Evolutionary conservation across 2,329 filamentous ascomycete species (phyloP).

Genomic region (Colletotrichum acutatum): DNA sequence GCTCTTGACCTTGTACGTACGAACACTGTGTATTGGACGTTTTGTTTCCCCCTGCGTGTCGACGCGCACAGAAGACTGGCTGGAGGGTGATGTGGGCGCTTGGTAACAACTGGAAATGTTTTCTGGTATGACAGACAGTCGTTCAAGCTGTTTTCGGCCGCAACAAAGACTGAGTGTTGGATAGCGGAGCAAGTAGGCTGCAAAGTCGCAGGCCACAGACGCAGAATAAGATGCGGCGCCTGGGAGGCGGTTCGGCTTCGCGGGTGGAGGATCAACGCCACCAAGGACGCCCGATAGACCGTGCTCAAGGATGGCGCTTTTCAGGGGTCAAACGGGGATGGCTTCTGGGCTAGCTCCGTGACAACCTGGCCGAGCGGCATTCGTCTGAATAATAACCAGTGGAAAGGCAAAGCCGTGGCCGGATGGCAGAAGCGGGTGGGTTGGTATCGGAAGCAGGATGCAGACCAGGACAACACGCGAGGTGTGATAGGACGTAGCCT

Average conservation of each 20-base stretch:
- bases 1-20: background rate
- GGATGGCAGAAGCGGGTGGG: slow-evolving; percentile 2
- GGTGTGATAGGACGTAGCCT: slow-evolving; percentile 17
- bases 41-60: background rate
- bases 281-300: slow-evolving; percentile 19
- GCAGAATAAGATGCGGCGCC: slow-evolving; percentile 38
- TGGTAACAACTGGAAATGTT: background rate
- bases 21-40: background rate
- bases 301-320: slow-evolving; percentile 24
- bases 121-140: background rate
- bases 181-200: background rate
- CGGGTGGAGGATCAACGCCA: slow-evolving; percentile 32
- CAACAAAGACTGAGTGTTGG: background rate
- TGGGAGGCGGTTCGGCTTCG: slow-evolving; percentile 33
- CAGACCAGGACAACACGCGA: background rate
- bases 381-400: slow-evolving; percentile 1
- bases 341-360: slow-evolving; percentile 20
- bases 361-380: slow-evolving; percentile 2
- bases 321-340: slow-evolving; percentile 35
- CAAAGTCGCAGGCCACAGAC: slow-evolving; percentile 17
- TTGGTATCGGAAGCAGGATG: slow-evolving; percentile 13
- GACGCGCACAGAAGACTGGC: background rate
- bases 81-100: background rate
- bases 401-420: background rate
- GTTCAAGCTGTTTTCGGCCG: background rate